Conservation (phyloP, 2,329 filamentous ascomycete genomes). For the Coccinonectria pachysandricola region DNA sequence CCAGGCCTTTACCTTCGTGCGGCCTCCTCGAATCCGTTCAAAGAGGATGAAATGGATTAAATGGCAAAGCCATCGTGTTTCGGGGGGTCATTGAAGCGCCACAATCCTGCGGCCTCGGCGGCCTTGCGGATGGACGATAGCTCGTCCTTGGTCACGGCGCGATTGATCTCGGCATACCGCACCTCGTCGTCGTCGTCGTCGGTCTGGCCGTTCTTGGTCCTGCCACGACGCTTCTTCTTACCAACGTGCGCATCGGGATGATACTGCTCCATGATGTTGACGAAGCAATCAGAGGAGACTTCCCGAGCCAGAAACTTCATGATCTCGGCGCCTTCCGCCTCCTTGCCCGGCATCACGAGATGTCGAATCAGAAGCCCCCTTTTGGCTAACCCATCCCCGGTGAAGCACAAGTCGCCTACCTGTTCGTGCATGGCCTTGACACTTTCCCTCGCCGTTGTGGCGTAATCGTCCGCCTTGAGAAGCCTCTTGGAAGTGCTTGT, state of each 20-base stretch:
- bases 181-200: slow-evolving; percentile 34
- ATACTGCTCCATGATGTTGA: slow-evolving; percentile 88
- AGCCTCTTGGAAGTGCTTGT: slow-evolving; percentile 54
- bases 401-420: slow-evolving; percentile 77
- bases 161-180: slow-evolving; percentile 69
- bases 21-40: too few species aligned
- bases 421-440: slow-evolving; percentile 72
- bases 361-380: slow-evolving; percentile 66
- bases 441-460: slow-evolving; percentile 61
- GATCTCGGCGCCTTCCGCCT: slow-evolving; percentile 62
- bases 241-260: slow-evolving; percentile 73
- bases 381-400: slow-evolving; percentile 69
- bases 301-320: slow-evolving; percentile 66
- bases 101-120: slow-evolving; percentile 61
- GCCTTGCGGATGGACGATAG: slow-evolving; percentile 55
- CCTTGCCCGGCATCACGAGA: slow-evolving; percentile 75
- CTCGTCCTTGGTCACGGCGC: slow-evolving; percentile 47
- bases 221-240: slow-evolving; percentile 40
- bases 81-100: slow-evolving; percentile 64
- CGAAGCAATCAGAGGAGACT: slow-evolving; percentile 64
- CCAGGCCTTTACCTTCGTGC: slow-evolving; percentile 2
- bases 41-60: slow-evolving; percentile 15
- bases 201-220: slow-evolving; percentile 5
- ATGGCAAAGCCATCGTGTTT: slow-evolving; percentile 41
- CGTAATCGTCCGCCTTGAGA: slow-evolving; percentile 70